These are phyloP conservation scores for Ogataea corticis DNA, from an alignment of 805 yeast genomes.

Conservation along the genomic window DNA sequence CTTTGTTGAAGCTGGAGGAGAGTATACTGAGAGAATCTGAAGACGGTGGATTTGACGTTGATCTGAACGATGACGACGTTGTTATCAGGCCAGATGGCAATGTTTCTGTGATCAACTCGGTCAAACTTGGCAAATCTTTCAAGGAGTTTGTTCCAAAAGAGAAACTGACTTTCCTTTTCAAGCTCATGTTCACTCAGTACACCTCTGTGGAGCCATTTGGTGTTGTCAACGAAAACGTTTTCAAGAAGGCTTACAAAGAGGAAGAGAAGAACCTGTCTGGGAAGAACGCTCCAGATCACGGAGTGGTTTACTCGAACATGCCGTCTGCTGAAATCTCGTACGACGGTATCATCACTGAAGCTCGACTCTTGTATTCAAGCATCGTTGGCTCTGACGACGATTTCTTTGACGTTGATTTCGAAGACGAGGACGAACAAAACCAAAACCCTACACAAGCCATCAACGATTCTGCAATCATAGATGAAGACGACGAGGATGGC, in stretches of 20 bases:
- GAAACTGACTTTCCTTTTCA: slow-evolving; percentile 59
- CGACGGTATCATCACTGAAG: slow-evolving; percentile 86
- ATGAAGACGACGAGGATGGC: slow-evolving; percentile 35
- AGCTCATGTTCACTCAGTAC: slow-evolving; percentile 60
- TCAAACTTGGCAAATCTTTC: slow-evolving; percentile 81
- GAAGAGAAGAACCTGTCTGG: slow-evolving; percentile 6
- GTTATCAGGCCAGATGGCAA: slow-evolving; percentile 53
- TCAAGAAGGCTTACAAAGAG: slow-evolving; percentile 32
- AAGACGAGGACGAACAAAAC: slow-evolving; percentile 74
- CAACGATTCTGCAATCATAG: slow-evolving; percentile 38
- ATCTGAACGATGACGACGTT: slow-evolving; percentile 54
- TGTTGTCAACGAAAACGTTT: slow-evolving; percentile 45
- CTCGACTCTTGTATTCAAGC: slow-evolving; percentile 67
- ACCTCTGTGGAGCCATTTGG: slow-evolving; percentile 58
- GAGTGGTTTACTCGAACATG: slow-evolving; percentile 52
- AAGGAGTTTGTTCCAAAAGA: slow-evolving; percentile 83
- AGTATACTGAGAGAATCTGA: slow-evolving; percentile 79
- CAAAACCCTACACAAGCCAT: slow-evolving; percentile 8
- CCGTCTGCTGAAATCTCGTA: slow-evolving; percentile 87
- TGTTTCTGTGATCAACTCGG: slow-evolving; percentile 71
- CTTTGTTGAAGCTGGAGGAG: slow-evolving; percentile 75
- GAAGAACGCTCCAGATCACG: slow-evolving; percentile 47
- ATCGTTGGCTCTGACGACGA: slow-evolving; percentile 94
- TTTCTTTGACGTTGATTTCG: slow-evolving; percentile 94
- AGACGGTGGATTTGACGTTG: slow-evolving; percentile 54